Base-by-base conservation (phyloP, 75 land plant species). In the Sequoia sempervirens region DNA sequence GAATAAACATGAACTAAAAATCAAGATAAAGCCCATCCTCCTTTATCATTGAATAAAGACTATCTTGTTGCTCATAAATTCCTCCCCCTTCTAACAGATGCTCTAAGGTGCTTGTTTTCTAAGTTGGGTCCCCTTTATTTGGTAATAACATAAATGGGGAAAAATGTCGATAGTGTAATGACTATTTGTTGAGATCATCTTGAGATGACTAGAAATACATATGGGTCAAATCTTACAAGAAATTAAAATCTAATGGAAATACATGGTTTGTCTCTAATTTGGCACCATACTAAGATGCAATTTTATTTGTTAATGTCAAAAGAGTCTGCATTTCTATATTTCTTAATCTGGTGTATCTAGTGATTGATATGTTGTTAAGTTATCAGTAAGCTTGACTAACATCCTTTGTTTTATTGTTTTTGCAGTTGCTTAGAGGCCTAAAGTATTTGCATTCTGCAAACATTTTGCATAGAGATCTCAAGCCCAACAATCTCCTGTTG, bases 381-480 rank as follows among this genome's bases (percentile, higher is more conserved):
- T 12, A 32, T 79, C n/a, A 38, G 10, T 79, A 79, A 41, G 26
- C 20, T 40, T 79, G 20, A 79, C 40, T 40, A 69, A 83, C 41
- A 74, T 20, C 12, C 30, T 18, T 64, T 28, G 82, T 89, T 85
- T 89, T 75, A 69, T 87, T 86, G 45, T 17, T 90, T 5, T 89
- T 80, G 12, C 91, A 96, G 92, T 87, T 96, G 79, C 89, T 95
- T 15, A 79, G 96, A 83, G 98, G 98, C 50, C 86, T 96, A 36
- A 93, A 95, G 89, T 93, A 96, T 53, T 87, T 95, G 13, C 99
- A 96, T 75, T 95, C 99, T 12, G 95, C 99, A 75, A 96, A 96
- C 84, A 93, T 96, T 26, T 94, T 96, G 40, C 99, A 96, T 85
- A 88, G 99, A 30, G 97, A 96, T 82, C 87, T 96, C 87, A 96